Conservation (phyloP, 805 yeast genomes). For the Kodamaea leandrae region DNA sequence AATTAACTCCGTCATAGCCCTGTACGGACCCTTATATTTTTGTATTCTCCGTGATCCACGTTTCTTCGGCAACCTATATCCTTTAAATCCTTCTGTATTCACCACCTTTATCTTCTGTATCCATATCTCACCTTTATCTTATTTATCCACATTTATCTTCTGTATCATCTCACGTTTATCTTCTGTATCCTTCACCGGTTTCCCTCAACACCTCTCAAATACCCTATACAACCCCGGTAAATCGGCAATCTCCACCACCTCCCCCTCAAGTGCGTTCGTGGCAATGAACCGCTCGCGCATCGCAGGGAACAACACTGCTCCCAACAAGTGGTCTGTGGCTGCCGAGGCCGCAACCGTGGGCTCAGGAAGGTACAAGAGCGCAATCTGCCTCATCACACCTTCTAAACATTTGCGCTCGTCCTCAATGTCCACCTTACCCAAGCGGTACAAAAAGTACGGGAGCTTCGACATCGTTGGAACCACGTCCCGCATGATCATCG, state of each 20-base stretch:
- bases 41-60: too few relatives aligned
- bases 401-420: slow-evolving; percentile 68
- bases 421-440: slow-evolving; percentile 63
- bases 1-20: too few relatives aligned
- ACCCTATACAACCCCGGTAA: slow-evolving; percentile 88
- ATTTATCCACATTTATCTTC: too few relatives aligned
- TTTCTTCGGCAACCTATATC: too few relatives aligned
- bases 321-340: slow-evolving; percentile 2
- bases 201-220: slow-evolving; percentile 77
- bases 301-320: slow-evolving; percentile 55
- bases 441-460: slow-evolving; percentile 60
- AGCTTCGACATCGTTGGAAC: slow-evolving; percentile 62
- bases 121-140: too few relatives aligned
- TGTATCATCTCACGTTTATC: too few relatives aligned
- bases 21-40: too few relatives aligned
- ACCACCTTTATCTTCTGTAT: too few relatives aligned
- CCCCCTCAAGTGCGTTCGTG: slow-evolving; percentile 47
- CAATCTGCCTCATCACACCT: slow-evolving; percentile 64
- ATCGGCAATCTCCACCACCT: slow-evolving; percentile 82
- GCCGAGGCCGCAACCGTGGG: slow-evolving; percentile 22
- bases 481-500: slow-evolving; percentile 65
- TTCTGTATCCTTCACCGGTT: not conserved
- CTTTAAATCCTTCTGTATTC: too few relatives aligned
- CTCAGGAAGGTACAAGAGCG: slow-evolving; percentile 72
- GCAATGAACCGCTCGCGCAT: slow-evolving; percentile 65